phyloP scores from a whole-genome alignment of 768 basidiomycete species.

The Filobasidium floriforme region DNA sequence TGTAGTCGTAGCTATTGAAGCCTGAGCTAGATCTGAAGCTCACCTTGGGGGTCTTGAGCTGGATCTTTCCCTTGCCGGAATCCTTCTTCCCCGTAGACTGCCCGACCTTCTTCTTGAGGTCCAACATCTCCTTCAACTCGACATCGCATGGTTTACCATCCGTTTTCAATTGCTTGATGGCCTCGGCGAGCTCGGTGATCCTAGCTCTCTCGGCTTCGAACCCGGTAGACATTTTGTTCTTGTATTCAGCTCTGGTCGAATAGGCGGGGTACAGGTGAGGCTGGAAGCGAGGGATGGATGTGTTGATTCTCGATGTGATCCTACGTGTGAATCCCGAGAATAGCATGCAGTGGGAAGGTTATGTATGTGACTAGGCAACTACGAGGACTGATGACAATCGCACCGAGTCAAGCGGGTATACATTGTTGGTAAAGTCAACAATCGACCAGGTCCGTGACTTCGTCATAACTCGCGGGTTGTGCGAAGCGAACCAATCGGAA shows the following conservation, averaged over 20 bases:
- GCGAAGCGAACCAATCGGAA: too few species aligned
- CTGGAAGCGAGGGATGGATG: neutral
- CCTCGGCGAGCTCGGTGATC: constrained; percentile 33
- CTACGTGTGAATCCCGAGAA: neutral
- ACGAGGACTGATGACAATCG: too few species aligned
- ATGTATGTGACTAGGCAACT: too few species aligned
- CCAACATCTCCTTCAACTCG: constrained; percentile 39
- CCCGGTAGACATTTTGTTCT: neutral
- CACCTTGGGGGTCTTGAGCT: constrained; percentile 92
- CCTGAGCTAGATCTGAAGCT: constrained; percentile 27
- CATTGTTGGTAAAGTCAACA: too few species aligned
- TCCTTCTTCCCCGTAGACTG: constrained; percentile 55
- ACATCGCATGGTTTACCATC: constrained; percentile 33
- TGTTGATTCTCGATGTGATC: neutral
- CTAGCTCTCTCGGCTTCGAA: constrained; percentile 12
- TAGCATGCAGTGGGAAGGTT: neutral
- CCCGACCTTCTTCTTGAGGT: constrained; percentile 42
- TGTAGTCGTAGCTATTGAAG: neutral
- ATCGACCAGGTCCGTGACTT: too few species aligned
- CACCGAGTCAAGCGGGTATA: too few species aligned
- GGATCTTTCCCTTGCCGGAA: constrained; percentile 48
- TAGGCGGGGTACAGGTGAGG: neutral
- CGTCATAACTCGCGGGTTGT: too few species aligned
- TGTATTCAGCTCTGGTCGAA: neutral
- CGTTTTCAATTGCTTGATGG: constrained; percentile 38